These are phyloP conservation scores for Aspergillaceae sp. DNA, from an alignment of 2,329 filamentous ascomycete genomes.

Conservation along the genomic window DNA sequence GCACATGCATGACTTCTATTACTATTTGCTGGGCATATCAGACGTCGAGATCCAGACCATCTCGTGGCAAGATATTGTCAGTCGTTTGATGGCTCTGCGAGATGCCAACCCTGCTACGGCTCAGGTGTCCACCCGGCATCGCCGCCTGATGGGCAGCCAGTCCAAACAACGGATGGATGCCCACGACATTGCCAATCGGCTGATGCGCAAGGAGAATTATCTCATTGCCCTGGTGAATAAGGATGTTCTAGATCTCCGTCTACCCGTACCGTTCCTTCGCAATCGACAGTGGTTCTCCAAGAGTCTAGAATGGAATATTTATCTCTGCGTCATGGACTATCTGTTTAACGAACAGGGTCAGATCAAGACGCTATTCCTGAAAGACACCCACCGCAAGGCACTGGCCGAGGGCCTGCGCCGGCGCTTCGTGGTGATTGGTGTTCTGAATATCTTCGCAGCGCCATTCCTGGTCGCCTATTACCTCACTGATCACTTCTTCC, in stretches of 20 bases:
- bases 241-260: slow-evolving; percentile 77
- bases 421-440: slow-evolving; percentile 71
- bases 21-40: slow-evolving; percentile 71
- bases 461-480: slow-evolving; percentile 84
- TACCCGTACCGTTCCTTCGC: slow-evolving; percentile 75
- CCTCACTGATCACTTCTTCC: slow-evolving; percentile 82
- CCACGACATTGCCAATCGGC: slow-evolving; percentile 89
- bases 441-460: slow-evolving; percentile 78
- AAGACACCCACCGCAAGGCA: slow-evolving; percentile 67
- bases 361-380: slow-evolving; percentile 76
- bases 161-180: slow-evolving; percentile 92
- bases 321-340: slow-evolving; percentile 84
- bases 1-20: slow-evolving; percentile 77
- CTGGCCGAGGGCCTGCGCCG: slow-evolving; percentile 69
- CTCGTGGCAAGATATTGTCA: slow-evolving; percentile 86
- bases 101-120: slow-evolving; percentile 82
- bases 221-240: slow-evolving; percentile 97
- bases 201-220: slow-evolving; percentile 97
- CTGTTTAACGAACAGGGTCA: slow-evolving; percentile 87
- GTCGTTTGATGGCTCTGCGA: slow-evolving; percentile 71
- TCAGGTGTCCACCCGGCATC: slow-evolving; percentile 50
- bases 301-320: slow-evolving; percentile 84
- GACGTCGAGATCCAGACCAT: slow-evolving; percentile 86
- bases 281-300: slow-evolving; percentile 77
- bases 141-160: slow-evolving; percentile 64